A percentile compares a stretch with the other conserved stretches of the same genome.
Conservation (phyloP, 805 yeast species). For the Danielozyma ontarioensis region DNA sequence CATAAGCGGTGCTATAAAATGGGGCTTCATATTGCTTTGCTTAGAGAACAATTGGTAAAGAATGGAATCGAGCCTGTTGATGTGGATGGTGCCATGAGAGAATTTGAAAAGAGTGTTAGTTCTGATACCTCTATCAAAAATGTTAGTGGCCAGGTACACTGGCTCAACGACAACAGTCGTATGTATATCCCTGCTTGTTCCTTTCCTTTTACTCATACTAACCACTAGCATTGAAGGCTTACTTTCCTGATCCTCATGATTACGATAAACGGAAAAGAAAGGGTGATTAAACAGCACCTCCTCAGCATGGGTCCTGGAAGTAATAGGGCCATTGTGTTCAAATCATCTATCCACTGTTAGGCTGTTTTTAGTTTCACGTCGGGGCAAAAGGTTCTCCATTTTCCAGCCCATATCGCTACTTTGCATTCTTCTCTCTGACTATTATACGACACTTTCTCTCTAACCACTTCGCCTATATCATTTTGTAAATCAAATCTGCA, state of each 20-base stretch:
- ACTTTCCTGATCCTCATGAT: slow-evolving; percentile 57
- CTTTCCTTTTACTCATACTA: slow-evolving; percentile 11
- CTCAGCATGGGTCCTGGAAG: too few species aligned
- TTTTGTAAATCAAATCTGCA: too few species aligned
- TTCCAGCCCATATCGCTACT: too few species aligned
- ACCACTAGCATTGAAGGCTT: slow-evolving; percentile 34
- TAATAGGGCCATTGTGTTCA: too few species aligned
- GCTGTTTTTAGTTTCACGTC: too few species aligned
- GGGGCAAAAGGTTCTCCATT: too few species aligned
- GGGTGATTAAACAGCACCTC: too few species aligned
- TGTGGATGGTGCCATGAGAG: slow-evolving; percentile 47
- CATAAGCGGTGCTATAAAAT: slow-evolving; percentile 50
- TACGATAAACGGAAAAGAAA: slow-evolving; percentile 39
- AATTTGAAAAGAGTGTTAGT: slow-evolving; percentile 55
- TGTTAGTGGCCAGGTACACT: slow-evolving; percentile 49
- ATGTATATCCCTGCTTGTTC: slow-evolving; percentile 8
- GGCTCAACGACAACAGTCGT: slow-evolving; percentile 53
- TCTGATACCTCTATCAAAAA: slow-evolving; percentile 52
- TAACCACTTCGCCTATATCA: too few species aligned
- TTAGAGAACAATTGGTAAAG: slow-evolving; percentile 57
- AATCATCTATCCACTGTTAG: too few species aligned
- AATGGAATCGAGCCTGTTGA: slow-evolving; percentile 52
- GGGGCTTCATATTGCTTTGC: slow-evolving; percentile 62
- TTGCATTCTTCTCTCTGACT: too few species aligned
- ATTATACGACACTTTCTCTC: too few species aligned